Base-by-base conservation (phyloP, 179 eudicot species). In the Amaranthus tricolor region DNA sequence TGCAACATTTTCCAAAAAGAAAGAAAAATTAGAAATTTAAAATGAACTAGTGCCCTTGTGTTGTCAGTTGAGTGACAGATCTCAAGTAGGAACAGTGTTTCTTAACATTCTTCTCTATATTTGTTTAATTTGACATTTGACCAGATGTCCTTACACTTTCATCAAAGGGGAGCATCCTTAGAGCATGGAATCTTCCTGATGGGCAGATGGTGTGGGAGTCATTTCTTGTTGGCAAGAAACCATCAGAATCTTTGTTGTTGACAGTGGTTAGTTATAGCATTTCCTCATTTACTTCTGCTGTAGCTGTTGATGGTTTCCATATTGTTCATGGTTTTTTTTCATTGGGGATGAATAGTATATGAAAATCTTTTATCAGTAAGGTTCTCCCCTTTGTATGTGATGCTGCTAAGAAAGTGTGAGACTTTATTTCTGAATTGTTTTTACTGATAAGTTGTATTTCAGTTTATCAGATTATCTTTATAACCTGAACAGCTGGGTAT, bases 151-250 rank as follows among this genome's bases (percentile, higher is more conserved):
- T 96, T 73, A 86, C 94, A 17, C 86, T 91, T 45, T 94, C 99
- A 56, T 94, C 98, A 24, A 87, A 83, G 68, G 98, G 99, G 77
- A 90, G 87, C 77, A 77, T 86, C 71, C 66, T 94, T 61, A 89
- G 99, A 86, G 99, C 99, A 48, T 96, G 99, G 99, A 96, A 93
- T 82, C 98, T 96, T 85, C 98, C 99, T 60, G 99, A 96, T 80
- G 99, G 99, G 48, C 98, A 91, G 89, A 85, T 96, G 97, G 93
- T 94, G 77, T 94, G 98, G 99, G 99, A 96, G 78, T 88, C 98
- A 48, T 80, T 74, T 70, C 90, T 94, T 74, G 52, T 82, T 71
- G 96, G 91, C 75, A 78, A 88, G 77, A 82, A 72, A 59, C 82
- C 96, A 48, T 91, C 99, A 54, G 88, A 84, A 73, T 81, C 98